phyloP scores from a whole-genome alignment of 768 basidiomycete species.

The Suillus fuscotomentosus region DNA sequence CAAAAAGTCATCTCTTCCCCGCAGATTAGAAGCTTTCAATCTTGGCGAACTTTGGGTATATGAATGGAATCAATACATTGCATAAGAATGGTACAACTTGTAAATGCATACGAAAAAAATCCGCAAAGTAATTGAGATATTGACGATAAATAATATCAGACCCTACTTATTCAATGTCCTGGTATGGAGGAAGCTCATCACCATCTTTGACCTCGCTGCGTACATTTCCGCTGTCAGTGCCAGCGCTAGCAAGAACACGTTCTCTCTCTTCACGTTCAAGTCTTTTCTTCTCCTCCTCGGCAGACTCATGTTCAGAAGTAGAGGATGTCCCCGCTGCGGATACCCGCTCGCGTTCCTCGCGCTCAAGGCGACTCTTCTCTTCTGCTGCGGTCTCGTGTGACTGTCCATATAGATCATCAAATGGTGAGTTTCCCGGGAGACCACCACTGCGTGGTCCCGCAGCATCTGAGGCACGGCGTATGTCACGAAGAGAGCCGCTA shows the following conservation, averaged over 20 bases:
- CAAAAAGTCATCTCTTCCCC: background rate
- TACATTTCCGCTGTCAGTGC: slow-evolving; percentile 1
- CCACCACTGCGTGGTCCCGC: slow-evolving; percentile 37
- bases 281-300: slow-evolving; percentile 64
- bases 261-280: slow-evolving; percentile 69
- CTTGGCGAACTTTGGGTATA: background rate
- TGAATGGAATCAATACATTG: background rate
- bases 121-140: background rate
- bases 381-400: slow-evolving; percentile 54
- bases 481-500: slow-evolving; percentile 59
- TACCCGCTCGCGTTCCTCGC: slow-evolving; percentile 51
- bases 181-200: slow-evolving; percentile 45
- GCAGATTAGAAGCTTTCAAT: background rate
- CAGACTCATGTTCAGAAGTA: slow-evolving; percentile 38
- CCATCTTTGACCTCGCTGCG: slow-evolving; percentile 30
- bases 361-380: slow-evolving; percentile 61
- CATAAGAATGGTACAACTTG: no score
- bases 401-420: slow-evolving; percentile 29
- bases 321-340: slow-evolving; percentile 23
- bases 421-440: slow-evolving; percentile 21
- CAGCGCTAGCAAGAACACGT: slow-evolving; percentile 35
- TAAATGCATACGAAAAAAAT: background rate
- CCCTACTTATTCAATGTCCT: slow-evolving; percentile 31
- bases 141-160: background rate
- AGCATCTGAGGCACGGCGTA: slow-evolving; percentile 37